These are phyloP conservation scores for Oldenlandia corymbosa DNA, from an alignment of 257 asterid genomes.

Conservation along the genomic window DNA sequence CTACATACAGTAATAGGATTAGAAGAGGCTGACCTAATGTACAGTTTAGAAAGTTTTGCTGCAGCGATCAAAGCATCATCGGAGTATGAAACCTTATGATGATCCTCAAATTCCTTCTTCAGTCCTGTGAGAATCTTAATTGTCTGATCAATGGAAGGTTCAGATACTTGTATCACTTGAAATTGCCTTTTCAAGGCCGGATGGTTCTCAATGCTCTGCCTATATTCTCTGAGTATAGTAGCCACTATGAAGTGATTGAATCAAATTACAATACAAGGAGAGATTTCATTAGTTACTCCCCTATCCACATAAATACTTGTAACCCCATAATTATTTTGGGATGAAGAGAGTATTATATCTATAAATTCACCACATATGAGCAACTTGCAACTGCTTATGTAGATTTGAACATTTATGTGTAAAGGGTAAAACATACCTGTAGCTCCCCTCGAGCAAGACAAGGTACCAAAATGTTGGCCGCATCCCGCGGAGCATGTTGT, in stretches of 20 bases:
- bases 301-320: no score
- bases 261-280: no score
- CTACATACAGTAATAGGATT: no score
- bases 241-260: conserved; percentile 38
- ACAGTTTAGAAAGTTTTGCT: conserved; percentile 30
- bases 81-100: conserved; percentile 28
- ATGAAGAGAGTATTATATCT: no score
- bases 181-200: conserved; percentile 37
- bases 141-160: conserved; percentile 31
- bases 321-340: no score
- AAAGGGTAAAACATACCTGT: no score
- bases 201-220: conserved; percentile 34
- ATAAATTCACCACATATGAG: no score
- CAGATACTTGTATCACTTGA: conserved; percentile 34
- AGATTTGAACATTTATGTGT: no score
- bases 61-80: conserved; percentile 34
- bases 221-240: conserved; percentile 28
- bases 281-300: no score
- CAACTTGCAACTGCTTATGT: no score
- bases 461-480: conserved; percentile 33
- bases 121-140: conserved; percentile 32
- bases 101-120: conserved; percentile 30
- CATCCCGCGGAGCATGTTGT: conserved; percentile 30
- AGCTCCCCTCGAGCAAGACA: conserved; percentile 33
- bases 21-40: conserved; percentile 29